Evolutionary conservation across 371 early-diverging fungal genomes (phyloP).

Genomic region (Choanephora cucurbitarum): DNA sequence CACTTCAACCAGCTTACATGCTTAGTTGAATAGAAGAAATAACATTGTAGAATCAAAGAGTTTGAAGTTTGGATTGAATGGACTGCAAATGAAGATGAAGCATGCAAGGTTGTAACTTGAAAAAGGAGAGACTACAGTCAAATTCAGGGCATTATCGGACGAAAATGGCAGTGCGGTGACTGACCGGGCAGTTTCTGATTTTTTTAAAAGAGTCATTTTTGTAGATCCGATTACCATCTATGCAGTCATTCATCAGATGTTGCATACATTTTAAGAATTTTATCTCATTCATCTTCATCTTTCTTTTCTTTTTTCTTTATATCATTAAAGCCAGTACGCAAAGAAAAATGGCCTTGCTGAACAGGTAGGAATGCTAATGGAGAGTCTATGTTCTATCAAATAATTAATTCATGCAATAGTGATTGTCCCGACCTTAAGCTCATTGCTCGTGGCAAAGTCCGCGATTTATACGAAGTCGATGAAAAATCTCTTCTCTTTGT

Average conservation of each 20-base stretch:
- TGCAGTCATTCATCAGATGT: background rate
- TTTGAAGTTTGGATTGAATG: too few relatives aligned
- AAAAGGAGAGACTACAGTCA: too few relatives aligned
- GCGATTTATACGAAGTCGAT: constrained; percentile 95
- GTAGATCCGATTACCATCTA: constrained; percentile 11
- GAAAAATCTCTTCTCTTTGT: constrained; percentile 88
- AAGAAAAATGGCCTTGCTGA: constrained; percentile 23
- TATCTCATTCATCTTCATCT: background rate
- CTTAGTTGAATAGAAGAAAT: too few relatives aligned
- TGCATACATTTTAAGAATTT: constrained; percentile 6
- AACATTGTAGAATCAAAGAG: too few relatives aligned
- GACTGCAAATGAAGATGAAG: too few relatives aligned
- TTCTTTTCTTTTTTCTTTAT: constrained; percentile 6
- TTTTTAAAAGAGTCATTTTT: constrained; percentile 11
- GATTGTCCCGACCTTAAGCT: constrained; percentile 91
- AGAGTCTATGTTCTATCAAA: too few relatives aligned
- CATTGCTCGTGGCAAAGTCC: constrained; percentile 94
- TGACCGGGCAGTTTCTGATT: constrained; percentile 8
- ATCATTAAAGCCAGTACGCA: background rate
- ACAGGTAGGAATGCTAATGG: constrained; percentile 12
- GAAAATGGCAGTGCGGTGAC: too few relatives aligned
- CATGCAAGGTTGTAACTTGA: too few relatives aligned
- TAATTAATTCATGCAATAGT: constrained; percentile 33
- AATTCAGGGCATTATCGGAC: too few relatives aligned
- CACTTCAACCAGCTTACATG: too few relatives aligned